These are phyloP conservation scores for Yarrowia deformans DNA, from an alignment of 805 yeast species.

Conservation along the genomic window DNA sequence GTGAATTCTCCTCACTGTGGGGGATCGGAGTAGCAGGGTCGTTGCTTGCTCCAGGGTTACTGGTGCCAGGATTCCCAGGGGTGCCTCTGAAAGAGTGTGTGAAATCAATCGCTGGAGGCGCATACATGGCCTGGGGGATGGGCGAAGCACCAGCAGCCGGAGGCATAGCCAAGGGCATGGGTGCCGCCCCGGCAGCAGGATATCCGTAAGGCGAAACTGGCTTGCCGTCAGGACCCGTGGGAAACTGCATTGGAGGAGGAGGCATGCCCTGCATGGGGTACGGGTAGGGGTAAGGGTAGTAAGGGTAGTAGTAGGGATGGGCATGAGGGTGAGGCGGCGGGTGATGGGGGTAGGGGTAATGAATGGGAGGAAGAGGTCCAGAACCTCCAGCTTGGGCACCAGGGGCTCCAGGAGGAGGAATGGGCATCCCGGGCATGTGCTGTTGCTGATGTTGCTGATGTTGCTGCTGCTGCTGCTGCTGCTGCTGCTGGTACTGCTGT, in stretches of 20 bases:
- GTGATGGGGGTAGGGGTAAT: constrained; percentile 30
- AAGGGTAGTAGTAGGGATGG: constrained; percentile 34
- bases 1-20: constrained; percentile 14
- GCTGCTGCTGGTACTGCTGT: not conserved
- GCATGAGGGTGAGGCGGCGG: constrained; percentile 24
- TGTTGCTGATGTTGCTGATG: constrained; percentile 1
- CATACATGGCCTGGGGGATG: constrained; percentile 40
- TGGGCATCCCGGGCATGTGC: not conserved
- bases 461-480: not conserved
- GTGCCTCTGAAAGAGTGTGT: constrained; percentile 51
- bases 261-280: constrained; percentile 31
- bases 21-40: constrained; percentile 14
- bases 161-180: constrained; percentile 27
- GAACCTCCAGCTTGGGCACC: not conserved
- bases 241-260: constrained; percentile 31
- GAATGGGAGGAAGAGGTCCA: constrained; percentile 22
- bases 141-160: constrained; percentile 26
- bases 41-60: not conserved
- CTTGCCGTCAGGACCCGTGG: constrained; percentile 23
- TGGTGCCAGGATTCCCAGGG: constrained; percentile 1
- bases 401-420: constrained; percentile 5
- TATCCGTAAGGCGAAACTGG: constrained; percentile 25
- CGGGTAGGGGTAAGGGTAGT: constrained; percentile 34
- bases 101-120: constrained; percentile 54
- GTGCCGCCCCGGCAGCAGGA: constrained; percentile 31